These are phyloP conservation scores for Tripidium arundinaceum DNA, from an alignment of 202 grass and related monocot genomes.

Conservation along the genomic window DNA sequence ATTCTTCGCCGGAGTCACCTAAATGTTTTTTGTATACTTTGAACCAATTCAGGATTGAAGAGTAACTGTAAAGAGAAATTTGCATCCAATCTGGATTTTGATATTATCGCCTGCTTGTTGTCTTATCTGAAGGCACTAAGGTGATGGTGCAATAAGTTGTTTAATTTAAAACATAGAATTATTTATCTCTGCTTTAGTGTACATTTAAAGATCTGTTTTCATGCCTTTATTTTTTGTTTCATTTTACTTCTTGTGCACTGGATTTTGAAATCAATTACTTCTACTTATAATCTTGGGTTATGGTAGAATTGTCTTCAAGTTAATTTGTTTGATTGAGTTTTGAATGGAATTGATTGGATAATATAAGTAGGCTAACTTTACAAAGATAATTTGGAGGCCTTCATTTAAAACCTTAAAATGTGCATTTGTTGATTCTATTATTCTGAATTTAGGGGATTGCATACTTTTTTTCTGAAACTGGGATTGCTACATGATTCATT, in stretches of 20 bases:
- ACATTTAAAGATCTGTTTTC: background rate
- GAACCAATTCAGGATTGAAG: background rate
- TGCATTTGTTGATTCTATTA: background rate
- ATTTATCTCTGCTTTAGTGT: background rate
- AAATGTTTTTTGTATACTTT: too few relatives aligned
- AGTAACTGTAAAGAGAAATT: background rate
- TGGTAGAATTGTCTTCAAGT: background rate
- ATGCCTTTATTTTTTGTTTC: background rate
- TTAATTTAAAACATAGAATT: background rate
- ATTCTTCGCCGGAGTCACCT: background rate
- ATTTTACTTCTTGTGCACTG: background rate
- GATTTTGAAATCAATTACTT: background rate
- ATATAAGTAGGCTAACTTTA: background rate
- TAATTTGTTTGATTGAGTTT: background rate
- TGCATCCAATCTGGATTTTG: background rate
- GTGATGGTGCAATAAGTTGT: background rate
- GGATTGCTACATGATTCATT: background rate
- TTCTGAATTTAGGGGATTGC: background rate
- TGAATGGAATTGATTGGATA: background rate
- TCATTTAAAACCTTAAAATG: background rate
- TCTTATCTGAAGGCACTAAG: background rate
- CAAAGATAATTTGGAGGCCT: background rate
- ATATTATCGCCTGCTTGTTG: background rate
- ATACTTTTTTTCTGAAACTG: too few relatives aligned
- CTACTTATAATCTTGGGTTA: background rate